Base-by-base conservation (phyloP, 2,329 filamentous ascomycete genomes). In the Penicillium sp. region DNA sequence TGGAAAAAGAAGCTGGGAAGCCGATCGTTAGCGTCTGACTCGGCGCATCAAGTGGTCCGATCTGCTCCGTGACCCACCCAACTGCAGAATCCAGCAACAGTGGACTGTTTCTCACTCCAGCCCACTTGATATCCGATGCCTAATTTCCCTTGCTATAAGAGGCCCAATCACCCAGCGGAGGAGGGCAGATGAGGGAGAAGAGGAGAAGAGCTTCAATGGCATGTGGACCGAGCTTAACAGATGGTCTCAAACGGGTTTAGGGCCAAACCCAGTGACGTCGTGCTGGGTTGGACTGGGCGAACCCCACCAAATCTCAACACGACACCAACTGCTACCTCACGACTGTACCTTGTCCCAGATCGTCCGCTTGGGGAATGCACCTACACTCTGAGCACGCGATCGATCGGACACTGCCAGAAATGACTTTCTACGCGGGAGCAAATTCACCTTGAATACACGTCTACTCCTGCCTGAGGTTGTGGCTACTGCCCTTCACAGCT, bases 201-300 rank as follows among this genome's bases (percentile, higher is more conserved):
- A 35, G 18, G 32, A 48, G 43, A 39, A 34, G 28, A 47, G 53
- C 39, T 48, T 9, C 51, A 55, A 48, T 54, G 51, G 51, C 53
- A 57, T 54, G 60, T 63, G 60, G 61, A 45, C 54, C 58, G 52
- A 53, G 56, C 55, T 57, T 50, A 43, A 43, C 41, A 47, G 44
- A 29, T 25, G 26, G 11, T 25, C 57, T 51, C 44, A 41, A 59
- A 44, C 36, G 43, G 57, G 58, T 55, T 59, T 58, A 58, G 53
- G 44, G 51, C 47, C 39, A 45, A 36, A 45, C 43, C 52, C 44
- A 60, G 54, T 67, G 64, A 67, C 64, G 63, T 67, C 63, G 59
- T 64, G 35, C 55, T 64, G 59, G 59, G 52, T 51, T 48, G 38
- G 45, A 32, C 18, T 36, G n/a, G 32, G 29, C 9, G 25, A 18